Evolutionary conservation across 331 rosid genomes (phyloP), one percentile per base, ranked within the genome.

Genomic region (Arachis monticola): DNA sequence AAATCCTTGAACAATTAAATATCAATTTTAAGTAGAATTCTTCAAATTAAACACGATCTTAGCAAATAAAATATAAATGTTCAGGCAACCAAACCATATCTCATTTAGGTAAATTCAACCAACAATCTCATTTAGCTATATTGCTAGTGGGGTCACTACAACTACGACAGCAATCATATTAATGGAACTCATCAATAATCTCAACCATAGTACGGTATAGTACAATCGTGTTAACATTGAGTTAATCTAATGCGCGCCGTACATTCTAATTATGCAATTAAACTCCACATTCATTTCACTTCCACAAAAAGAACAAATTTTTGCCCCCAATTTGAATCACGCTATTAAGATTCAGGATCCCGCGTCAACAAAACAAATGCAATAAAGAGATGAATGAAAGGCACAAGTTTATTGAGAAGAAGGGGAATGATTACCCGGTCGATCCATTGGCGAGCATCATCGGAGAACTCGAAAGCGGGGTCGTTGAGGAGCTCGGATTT

Each of bases 401-500:
- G 31, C 12, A 53, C 45, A 66, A 7, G 22, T 17, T 17, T 11
- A 44, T 42, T 60, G 3, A 2, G 6, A 8, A 5, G 8, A 57
- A 42, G 59, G 38, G 6, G 17, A 5, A 13, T 44, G 13, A 68
- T 30, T 82, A 91, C 97, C 86, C 83, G 81, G 6, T 88, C 86
- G 14, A 87, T 80, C 97, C 97, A 91, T 63, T 84, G 82, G 46
- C 83, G 87, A 73, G 97, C 80, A 30, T 77, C 90, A 4, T 83
- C 80, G 3, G 89, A 78, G 81, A 81, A 88, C 35, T 91, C 94
- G 67, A 91, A 91, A 57, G 93, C 89, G 40, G 93, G 89, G 80
- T 91, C 97, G 9, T 79, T 48, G 47, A 91, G 67, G 67, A 91
- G 90, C 69, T 91, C 93, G 6, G 90, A 80, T 82, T 91, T 91